These are phyloP conservation scores for Terfezia claveryi DNA, from an alignment of 495 filamentous ascomycete genomes.

Conservation along the genomic window DNA sequence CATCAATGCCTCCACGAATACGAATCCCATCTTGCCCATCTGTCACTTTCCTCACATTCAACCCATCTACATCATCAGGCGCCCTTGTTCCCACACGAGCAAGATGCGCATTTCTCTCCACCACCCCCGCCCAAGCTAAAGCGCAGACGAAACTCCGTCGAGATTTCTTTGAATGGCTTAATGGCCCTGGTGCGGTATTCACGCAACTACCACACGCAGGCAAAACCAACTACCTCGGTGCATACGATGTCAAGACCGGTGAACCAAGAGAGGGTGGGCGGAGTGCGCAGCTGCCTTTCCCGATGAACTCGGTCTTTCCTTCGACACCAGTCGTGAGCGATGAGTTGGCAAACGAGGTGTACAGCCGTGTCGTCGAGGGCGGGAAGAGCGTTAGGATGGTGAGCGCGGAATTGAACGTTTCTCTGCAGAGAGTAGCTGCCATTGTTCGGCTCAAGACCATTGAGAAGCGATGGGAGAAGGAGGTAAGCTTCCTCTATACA, in stretches of 20 bases:
- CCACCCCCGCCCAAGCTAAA: neutral
- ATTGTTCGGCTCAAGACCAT: conserved; percentile 72
- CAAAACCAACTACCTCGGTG: conserved; percentile 43
- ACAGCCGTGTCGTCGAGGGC: conserved; percentile 35
- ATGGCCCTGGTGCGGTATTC: conserved; percentile 32
- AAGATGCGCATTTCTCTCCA: neutral
- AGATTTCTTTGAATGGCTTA: conserved; percentile 47
- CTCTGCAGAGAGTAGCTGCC: conserved; percentile 70
- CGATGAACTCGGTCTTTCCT: conserved; percentile 4
- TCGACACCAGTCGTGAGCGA: conserved; percentile 50
- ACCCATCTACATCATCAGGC: neutral
- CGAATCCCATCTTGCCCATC: no score
- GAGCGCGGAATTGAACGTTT: conserved; percentile 54
- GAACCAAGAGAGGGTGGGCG: conserved; percentile 6
- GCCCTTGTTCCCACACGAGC: neutral
- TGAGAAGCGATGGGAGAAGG: conserved; percentile 50
- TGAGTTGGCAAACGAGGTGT: conserved; percentile 52
- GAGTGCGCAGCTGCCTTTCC: conserved; percentile 1
- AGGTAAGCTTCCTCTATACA: conserved; percentile 32
- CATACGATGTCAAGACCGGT: conserved; percentile 23
- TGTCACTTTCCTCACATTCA: neutral
- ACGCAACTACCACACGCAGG: conserved; percentile 31
- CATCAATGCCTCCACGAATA: no score
- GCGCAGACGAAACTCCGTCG: conserved; percentile 20
- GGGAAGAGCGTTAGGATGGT: conserved; percentile 54